A percentile compares a stretch with the other conserved stretches of the same genome.
Conservation (phyloP, 2,329 filamentous ascomycete species). For the Cryphonectria nitschkei region DNA sequence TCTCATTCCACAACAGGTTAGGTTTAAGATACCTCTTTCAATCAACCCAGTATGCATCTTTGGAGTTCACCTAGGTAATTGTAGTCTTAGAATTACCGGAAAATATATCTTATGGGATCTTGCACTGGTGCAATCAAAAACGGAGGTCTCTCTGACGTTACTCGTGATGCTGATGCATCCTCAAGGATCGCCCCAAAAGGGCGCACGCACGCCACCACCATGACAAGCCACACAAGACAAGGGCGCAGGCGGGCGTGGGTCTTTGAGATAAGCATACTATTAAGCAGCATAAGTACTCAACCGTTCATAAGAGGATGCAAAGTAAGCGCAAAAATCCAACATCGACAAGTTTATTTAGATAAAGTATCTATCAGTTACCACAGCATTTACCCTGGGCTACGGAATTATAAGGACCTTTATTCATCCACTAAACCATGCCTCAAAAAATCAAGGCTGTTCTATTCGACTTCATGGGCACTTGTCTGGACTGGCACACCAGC, state of each 20-base stretch:
- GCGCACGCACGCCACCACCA: background rate
- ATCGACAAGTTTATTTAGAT: background rate
- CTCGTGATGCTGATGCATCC: background rate
- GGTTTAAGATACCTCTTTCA: background rate
- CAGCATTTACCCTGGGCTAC: background rate
- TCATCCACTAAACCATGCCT: background rate
- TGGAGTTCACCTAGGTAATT: background rate
- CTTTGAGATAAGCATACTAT: background rate
- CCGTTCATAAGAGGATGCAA: background rate
- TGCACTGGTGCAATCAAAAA: background rate
- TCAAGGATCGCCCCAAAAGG: background rate
- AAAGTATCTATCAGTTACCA: background rate
- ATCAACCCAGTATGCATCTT: background rate
- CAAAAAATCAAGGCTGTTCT: slow-evolving; percentile 50
- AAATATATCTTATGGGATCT: background rate
- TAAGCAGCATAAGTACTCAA: background rate
- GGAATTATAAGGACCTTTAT: background rate
- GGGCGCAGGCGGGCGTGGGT: background rate
- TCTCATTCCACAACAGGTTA: background rate
- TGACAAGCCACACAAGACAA: background rate
- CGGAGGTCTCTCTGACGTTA: background rate
- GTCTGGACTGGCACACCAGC: slow-evolving; percentile 56
- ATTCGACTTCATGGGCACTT: slow-evolving; percentile 64
- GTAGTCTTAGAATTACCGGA: background rate
- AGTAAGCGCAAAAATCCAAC: background rate